phyloP scores from a whole-genome alignment of 2,329 filamentous ascomycete genomes.

The Trichoderma semiorbis region DNA sequence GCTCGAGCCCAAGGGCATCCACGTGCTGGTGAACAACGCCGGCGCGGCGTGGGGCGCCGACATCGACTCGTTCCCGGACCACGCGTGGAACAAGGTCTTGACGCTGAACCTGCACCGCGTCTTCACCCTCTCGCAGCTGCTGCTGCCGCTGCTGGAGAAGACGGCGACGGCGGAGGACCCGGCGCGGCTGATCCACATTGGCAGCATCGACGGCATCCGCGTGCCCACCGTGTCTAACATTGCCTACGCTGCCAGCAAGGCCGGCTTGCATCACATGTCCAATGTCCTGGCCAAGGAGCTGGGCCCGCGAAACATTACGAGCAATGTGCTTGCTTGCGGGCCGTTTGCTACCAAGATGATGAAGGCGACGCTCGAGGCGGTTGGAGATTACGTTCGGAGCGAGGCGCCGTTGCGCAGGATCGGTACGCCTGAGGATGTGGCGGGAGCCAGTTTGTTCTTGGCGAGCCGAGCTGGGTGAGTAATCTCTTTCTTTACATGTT shows the following conservation, averaged over 20 bases:
- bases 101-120: constrained; percentile 66
- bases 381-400: constrained; percentile 51
- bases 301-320: constrained; percentile 57
- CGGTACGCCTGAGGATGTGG: constrained; percentile 65
- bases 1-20: constrained; percentile 47
- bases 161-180: constrained; percentile 44
- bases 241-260: constrained; percentile 60
- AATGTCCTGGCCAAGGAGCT: constrained; percentile 58
- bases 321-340: constrained; percentile 68
- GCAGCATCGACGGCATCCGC: constrained; percentile 59
- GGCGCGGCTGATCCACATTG: constrained; percentile 61
- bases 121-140: constrained; percentile 61
- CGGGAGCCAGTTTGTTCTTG: constrained; percentile 68
- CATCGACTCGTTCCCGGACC: constrained; percentile 57
- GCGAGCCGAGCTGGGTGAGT: constrained; percentile 60
- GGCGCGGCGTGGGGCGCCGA: constrained; percentile 62
- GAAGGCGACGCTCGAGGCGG: constrained; percentile 55
- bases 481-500: neutral
- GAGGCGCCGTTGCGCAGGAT: constrained; percentile 65
- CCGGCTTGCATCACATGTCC: constrained; percentile 61
- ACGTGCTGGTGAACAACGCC: constrained; percentile 64
- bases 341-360: constrained; percentile 70
- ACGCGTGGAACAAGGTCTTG: constrained; percentile 56
- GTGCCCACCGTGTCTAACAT: constrained; percentile 58
- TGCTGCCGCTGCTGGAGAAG: constrained; percentile 56